Evolutionary conservation across 345 rosid genomes (phyloP).

Genomic region (Brassica juncea): DNA sequence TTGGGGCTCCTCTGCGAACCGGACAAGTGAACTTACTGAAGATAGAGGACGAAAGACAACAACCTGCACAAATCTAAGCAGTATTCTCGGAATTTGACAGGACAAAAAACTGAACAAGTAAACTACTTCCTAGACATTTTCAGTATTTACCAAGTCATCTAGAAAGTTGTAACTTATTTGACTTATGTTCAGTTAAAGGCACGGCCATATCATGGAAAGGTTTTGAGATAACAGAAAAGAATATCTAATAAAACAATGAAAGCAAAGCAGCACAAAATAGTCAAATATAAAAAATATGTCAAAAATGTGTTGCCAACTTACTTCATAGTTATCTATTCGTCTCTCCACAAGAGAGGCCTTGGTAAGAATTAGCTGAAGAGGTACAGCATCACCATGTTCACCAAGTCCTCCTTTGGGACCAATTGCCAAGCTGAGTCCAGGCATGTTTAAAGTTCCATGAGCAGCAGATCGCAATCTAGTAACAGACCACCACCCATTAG

Average conservation of each 20-base stretch:
- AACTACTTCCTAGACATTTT: conserved; percentile 18
- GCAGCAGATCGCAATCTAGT: conserved; percentile 90
- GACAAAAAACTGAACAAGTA: conserved; percentile 20
- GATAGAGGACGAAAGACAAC: conserved; percentile 91
- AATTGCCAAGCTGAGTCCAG: conserved; percentile 76
- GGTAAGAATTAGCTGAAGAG: conserved; percentile 86
- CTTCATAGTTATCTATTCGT: conserved; percentile 98
- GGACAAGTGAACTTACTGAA: conserved; percentile 84
- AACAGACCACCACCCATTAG: conserved; percentile 90
- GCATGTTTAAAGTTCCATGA: conserved; percentile 83
- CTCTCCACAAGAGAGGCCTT: conserved; percentile 94
- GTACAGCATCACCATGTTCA: conserved; percentile 91
- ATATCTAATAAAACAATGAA: conserved; percentile 2
- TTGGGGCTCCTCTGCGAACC: conserved; percentile 99
- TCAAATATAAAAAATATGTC: background rate
- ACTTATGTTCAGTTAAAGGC: conserved; percentile 10
- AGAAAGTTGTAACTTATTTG: conserved; percentile 3
- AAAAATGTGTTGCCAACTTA: conserved; percentile 57
- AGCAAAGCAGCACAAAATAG: conserved; percentile 4
- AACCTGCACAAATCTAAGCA: conserved; percentile 98
- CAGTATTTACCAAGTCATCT: conserved; percentile 14
- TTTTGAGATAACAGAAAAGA: conserved; percentile 1
- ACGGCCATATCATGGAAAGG: background rate
- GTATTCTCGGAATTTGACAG: conserved; percentile 64
- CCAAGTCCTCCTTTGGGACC: conserved; percentile 99